Evolutionary conservation across 768 basidiomycete species (phyloP).

Genomic region (Mycena crocata): DNA sequence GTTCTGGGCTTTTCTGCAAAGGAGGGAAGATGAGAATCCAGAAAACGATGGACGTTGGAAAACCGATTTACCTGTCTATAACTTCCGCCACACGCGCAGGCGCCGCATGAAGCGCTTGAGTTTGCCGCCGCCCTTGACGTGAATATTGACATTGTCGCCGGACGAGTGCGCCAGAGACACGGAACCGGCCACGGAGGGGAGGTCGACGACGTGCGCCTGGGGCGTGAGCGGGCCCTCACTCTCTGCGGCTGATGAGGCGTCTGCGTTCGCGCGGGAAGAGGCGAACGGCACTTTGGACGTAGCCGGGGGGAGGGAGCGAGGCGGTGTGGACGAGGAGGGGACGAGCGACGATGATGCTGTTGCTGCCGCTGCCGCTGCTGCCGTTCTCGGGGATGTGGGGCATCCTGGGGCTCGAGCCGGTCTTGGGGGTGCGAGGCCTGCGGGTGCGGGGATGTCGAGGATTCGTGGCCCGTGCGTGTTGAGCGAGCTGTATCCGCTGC

Average conservation of each 20-base stretch:
- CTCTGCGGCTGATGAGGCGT: neutral
- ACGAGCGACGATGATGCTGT: too few relatives aligned
- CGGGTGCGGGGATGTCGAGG: neutral
- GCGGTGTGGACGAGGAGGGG: conserved; percentile 8
- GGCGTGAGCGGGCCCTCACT: conserved; percentile 1
- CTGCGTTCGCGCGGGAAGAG: neutral
- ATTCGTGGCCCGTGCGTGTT: neutral
- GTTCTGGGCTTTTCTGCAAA: neutral
- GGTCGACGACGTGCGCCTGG: neutral
- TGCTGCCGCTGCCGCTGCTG: neutral
- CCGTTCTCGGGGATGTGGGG: too few relatives aligned
- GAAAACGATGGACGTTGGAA: neutral
- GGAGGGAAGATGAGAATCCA: neutral
- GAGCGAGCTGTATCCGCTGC: conserved; percentile 21
- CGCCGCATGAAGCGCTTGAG: conserved; percentile 21
- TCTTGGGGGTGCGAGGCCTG: neutral
- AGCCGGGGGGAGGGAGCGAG: neutral
- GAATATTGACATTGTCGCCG: neutral
- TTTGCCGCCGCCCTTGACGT: neutral
- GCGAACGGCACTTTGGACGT: neutral
- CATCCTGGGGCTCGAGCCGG: too few relatives aligned
- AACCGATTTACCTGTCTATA: neutral
- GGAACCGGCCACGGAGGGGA: neutral
- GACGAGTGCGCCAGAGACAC: neutral
- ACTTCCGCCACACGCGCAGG: conserved; percentile 20